Evolutionary conservation across 495 filamentous ascomycete species (phyloP), one percentile per base, ranked within the genome.

Genomic region (Collariella sp.): DNA sequence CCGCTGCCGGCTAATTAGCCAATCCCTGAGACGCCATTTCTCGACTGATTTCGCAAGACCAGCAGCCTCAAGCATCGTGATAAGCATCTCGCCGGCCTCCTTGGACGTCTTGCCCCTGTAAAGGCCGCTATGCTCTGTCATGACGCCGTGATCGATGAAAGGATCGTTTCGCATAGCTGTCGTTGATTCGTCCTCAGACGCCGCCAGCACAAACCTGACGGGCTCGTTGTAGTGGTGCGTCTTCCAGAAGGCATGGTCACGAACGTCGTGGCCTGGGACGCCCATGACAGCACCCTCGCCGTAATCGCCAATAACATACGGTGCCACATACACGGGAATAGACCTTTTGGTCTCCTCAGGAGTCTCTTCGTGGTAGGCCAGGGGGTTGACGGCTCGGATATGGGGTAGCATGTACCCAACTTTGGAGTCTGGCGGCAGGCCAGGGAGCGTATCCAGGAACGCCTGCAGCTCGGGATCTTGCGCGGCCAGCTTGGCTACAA

Each of bases 251-350:
- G 77, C 74, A 67, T 85, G 73, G 58, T 95, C 89, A 34, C 87
- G 77, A 0, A 72, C 63, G 64, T 95, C 89, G 55, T 95, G 89
- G 2, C 83, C 89, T 0, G 89, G 89, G 20, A 95, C 89, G 36
- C 89, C 89, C 89, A 95, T 95, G 6, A 95, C 86, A 5, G 88
- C 88, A 1, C 88, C 88, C 49, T 86, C 83, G n/a, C 88, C 89
- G 58, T 93, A 94, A 52, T 89, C 86, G 26, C 84, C 83, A 5
- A 91, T 72, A n/a, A 95, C 89, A 56, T 95, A 95, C 0, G 88
- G 84, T 5, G 89, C 86, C 10, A 83, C 84, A 60, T 85, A 95
- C 10, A 95, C 75, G 3, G 89, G 87, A 9, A 94, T 65, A 35
- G 76, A 72, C 38, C 74, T 61, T 44, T 76, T 71, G 7, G 80